Conservation (phyloP, 768 basidiomycete genomes). For the Leccinum fibrillosum region DNA sequence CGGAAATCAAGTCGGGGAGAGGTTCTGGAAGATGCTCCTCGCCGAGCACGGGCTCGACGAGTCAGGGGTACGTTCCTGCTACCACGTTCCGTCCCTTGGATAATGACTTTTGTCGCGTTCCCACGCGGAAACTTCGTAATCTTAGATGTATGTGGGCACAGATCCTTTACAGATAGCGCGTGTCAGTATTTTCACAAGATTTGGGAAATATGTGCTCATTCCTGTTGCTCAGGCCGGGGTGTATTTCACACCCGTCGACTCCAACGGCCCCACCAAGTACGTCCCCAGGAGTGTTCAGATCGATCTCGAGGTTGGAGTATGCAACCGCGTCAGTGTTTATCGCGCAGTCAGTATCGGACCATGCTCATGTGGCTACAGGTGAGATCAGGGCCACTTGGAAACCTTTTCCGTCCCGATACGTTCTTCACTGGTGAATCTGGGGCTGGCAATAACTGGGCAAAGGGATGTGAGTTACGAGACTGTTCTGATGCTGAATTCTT, state of each 20-base stretch:
- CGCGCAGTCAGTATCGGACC: neutral
- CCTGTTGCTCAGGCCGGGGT: conserved; percentile 56
- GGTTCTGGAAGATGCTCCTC: conserved; percentile 87
- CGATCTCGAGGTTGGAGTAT: conserved; percentile 87
- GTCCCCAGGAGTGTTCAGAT: conserved; percentile 89
- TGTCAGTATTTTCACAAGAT: conserved; percentile 40
- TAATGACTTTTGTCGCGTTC: conserved; percentile 15
- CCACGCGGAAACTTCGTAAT: conserved; percentile 4
- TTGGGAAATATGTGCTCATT: neutral
- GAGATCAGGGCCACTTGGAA: conserved; percentile 64
- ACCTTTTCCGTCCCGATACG: conserved; percentile 85
- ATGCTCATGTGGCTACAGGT: conserved; percentile 40
- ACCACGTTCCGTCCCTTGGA: conserved; percentile 5
- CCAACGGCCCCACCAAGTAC: conserved; percentile 57
- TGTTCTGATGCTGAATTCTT: conserved; percentile 2
- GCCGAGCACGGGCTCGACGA: conserved; percentile 81
- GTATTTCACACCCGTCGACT: conserved; percentile 74
- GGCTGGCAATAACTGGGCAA: conserved; percentile 95
- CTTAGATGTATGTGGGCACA: conserved; percentile 64
- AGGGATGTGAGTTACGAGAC: conserved; percentile 66
- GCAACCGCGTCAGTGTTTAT: conserved; percentile 58
- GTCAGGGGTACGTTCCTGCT: conserved; percentile 48
- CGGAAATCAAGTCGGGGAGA: conserved; percentile 77
- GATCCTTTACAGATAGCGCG: conserved; percentile 74
- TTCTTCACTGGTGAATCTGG: conserved; percentile 61